phyloP scores from a whole-genome alignment of 2,329 filamentous ascomycete genomes.

The Lasiodiplodia sp. region DNA sequence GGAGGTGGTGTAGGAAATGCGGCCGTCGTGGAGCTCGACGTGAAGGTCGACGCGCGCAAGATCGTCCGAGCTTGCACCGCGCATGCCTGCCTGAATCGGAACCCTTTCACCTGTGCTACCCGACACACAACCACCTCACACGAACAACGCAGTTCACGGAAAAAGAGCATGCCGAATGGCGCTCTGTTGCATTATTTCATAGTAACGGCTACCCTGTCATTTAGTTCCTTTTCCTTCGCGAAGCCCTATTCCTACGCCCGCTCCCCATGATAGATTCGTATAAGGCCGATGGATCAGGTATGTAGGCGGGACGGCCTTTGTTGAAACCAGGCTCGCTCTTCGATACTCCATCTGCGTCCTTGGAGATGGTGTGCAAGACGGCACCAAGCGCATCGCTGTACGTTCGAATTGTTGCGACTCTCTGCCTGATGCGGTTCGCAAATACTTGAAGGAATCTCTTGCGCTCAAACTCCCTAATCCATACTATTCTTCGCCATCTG shows the following conservation, averaged over 20 bases:
- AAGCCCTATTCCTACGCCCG: neutral
- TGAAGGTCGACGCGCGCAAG: conserved; percentile 17
- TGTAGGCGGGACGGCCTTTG: neutral
- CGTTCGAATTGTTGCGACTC: neutral
- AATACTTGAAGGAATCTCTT: neutral
- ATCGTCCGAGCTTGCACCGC: conserved; percentile 26
- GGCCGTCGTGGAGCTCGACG: conserved; percentile 15
- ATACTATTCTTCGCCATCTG: no score
- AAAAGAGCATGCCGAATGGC: neutral
- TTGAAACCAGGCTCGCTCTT: neutral
- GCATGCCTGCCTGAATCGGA: neutral
- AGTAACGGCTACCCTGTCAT: neutral
- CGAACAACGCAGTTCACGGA: neutral
- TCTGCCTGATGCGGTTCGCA: neutral
- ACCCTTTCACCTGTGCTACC: neutral
- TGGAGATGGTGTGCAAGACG: neutral
- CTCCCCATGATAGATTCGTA: neutral
- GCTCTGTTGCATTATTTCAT: no score
- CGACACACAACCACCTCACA: neutral
- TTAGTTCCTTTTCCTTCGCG: neutral
- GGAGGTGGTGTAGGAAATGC: conserved; percentile 2
- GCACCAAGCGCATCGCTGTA: neutral
- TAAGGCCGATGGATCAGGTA: neutral
- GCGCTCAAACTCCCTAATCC: no score
- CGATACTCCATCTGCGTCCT: neutral